Evolutionary conservation across 1,284 basidiomycete genomes (phyloP), one percentile per base, ranked within the genome.

Genomic region (Cutaneotrichosporon daszewskae): DNA sequence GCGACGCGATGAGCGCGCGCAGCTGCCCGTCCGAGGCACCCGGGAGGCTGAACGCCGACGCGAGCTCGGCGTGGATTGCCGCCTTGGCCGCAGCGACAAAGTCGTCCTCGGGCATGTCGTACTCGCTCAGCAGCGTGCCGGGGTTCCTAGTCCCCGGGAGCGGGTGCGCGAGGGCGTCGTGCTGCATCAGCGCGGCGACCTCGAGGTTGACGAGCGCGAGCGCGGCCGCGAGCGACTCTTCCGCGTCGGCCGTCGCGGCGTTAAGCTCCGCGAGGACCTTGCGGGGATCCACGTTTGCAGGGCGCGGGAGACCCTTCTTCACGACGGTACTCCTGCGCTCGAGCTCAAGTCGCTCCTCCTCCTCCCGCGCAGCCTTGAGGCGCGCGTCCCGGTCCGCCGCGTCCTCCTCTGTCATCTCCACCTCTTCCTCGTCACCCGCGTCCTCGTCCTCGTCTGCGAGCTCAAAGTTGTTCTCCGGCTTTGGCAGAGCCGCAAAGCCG

Each of bases 391-490:
- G 78, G 64, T 95, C 91, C 1, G 90, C 86, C 0, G 90, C 90
- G 68, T 98, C 94, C 69, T 94, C 87, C 57, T 84, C 85, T 0
- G 76, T 71, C 49, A 79, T 46, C 12, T 64, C 62, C 5, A 62
- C 70, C 9, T 57, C 63, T n/a, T 66, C 72, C 18, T 67, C 75
- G 9, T 71, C 74, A 17, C 66, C 70, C 2, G 73, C 79, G 2
- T 80, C 80, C 10, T 78, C 80, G 47, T 90, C 89, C 5, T 89
- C 89, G 5, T 96, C 82, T 19, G 94, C 79, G 32, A 99, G 74
- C 70, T 98, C 92, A 60, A 97, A 98, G 70, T 98, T 94, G 68
- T 98, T 98, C 74, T 96, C 90, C 0, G 95, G 92, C 54, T 82
- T 83, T 0, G 95, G 95, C 14, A 99, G 75, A 50, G 74, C 82